Conservation (phyloP, 2,329 filamentous ascomycete genomes). For the Coniella vitis region DNA sequence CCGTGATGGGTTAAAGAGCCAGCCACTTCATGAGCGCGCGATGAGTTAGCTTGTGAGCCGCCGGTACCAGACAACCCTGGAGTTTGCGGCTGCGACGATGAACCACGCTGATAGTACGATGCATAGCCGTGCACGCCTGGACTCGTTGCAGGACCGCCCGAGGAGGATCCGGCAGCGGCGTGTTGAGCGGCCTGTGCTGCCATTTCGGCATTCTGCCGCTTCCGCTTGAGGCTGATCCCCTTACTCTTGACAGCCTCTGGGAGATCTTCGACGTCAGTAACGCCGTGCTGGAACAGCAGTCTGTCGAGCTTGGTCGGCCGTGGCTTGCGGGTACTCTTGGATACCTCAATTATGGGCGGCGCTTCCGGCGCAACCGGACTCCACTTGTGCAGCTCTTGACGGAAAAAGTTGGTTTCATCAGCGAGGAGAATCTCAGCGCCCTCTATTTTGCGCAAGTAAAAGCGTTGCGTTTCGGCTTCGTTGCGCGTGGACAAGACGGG, state of each 20-base stretch:
- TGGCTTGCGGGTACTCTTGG: constrained; percentile 88
- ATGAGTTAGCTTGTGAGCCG: constrained; percentile 27
- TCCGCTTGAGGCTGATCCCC: constrained; percentile 64
- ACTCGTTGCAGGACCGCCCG: constrained; percentile 25
- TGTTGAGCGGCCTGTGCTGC: constrained; percentile 28
- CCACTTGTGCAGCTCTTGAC: constrained; percentile 92
- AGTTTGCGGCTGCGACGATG: constrained; percentile 30
- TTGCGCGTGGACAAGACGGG: constrained; percentile 73
- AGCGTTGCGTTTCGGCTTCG: constrained; percentile 83
- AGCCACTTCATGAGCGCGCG: constrained; percentile 27
- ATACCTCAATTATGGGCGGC: constrained; percentile 79
- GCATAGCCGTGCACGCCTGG: constrained; percentile 25
- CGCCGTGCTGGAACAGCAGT: constrained; percentile 79
- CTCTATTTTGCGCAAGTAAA: constrained; percentile 95
- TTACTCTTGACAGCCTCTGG: constrained; percentile 78
- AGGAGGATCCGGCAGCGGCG: constrained; percentile 6
- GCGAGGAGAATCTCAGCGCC: constrained; percentile 89
- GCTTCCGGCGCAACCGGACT: constrained; percentile 80
- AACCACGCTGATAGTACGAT: constrained; percentile 28
- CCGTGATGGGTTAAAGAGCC: constrained; percentile 28
- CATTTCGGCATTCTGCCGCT: constrained; percentile 55
- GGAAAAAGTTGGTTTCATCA: constrained; percentile 95
- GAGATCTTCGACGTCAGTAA: constrained; percentile 84
- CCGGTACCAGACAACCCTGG: constrained; percentile 26
- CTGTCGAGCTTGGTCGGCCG: constrained; percentile 96